Conservation (phyloP, 495 filamentous ascomycete genomes). For the Lepraria neglecta region DNA sequence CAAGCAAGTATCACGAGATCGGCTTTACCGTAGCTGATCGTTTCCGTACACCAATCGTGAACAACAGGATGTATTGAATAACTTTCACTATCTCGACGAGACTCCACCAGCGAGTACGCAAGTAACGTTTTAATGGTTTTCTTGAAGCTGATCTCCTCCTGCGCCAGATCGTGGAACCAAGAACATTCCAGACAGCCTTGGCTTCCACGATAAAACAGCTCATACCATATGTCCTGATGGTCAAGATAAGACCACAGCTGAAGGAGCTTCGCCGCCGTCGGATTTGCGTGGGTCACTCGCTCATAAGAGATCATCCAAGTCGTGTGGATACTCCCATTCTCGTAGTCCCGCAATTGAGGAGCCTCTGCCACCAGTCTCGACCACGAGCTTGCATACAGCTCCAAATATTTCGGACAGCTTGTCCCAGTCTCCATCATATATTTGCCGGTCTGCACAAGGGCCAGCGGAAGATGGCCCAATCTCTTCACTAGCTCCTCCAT, state of each 20-base stretch:
- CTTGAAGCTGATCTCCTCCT: slow-evolving; percentile 33
- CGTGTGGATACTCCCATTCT: slow-evolving; percentile 33
- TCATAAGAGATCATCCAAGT: slow-evolving; percentile 44
- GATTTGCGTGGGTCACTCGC: slow-evolving; percentile 35
- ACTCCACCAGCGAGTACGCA: slow-evolving; percentile 33
- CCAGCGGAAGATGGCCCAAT: background rate
- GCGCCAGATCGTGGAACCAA: slow-evolving; percentile 32
- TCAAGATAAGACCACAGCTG: slow-evolving; percentile 43
- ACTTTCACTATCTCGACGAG: too few relatives aligned
- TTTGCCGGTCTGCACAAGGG: background rate
- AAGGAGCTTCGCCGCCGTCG: slow-evolving; percentile 37
- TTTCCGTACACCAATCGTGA: too few relatives aligned
- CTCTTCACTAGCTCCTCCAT: background rate
- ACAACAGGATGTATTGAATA: too few relatives aligned
- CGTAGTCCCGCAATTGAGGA: slow-evolving; percentile 26
- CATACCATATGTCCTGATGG: slow-evolving; percentile 48
- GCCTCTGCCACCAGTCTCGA: background rate
- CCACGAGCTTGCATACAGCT: slow-evolving; percentile 12
- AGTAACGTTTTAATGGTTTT: slow-evolving; percentile 30
- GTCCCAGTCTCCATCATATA: slow-evolving; percentile 6
- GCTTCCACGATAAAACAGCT: slow-evolving; percentile 10
- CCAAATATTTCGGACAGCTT: slow-evolving; percentile 8
- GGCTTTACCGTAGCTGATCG: too few relatives aligned
- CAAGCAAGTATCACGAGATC: too few relatives aligned
- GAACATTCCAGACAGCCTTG: slow-evolving; percentile 20